Evolutionary conservation across 2,329 filamentous ascomycete species (phyloP), one percentile per base, ranked within the genome.

Genomic region (Ophiostoma australiae): DNA sequence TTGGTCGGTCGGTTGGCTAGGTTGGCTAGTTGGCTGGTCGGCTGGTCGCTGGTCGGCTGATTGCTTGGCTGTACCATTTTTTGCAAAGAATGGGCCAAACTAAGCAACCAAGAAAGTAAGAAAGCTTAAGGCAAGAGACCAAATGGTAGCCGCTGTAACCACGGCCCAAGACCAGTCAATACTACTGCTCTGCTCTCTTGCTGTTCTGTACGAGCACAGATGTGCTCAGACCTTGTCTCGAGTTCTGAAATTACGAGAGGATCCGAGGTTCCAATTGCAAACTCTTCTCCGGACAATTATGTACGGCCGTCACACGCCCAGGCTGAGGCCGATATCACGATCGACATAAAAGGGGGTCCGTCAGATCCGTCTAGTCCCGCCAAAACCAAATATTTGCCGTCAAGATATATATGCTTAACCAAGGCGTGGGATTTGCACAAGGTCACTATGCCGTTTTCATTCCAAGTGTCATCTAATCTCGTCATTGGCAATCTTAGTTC

Each of bases 271-370:
- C 58, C 6, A 11, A 13, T 33, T 31, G 11, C 55, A 17, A 15
- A n/a, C 15, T 55, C 20, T 44, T 55, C 27, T 1, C 27, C 48
- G 27, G 48, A 69, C 61, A 33, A 10, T 4, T 48, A n/a, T 10
- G 17, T 66, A 41, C 63, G 63, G 63, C 63, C 63, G 20, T 23
- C 3, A 11, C n/a, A 31, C 4, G 63, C 7, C 61, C 33, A 37
- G 31, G 33, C 63, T 20, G n/a, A 66, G 11, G 3, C 67, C 41
- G 20, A 69, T 69, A 70, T 70, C 39, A 68, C 58, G 72, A 73
- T 73, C 72, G 72, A 52, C 72, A 71, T 70, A 71, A 71, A 70
- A 52, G 70, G 63, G 68, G 44, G 23, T 17, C 63, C 48, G 63
- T 39, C 33, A 39, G 23, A 20, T 31, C 27, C 27, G 27, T 31